phyloP scores from a whole-genome alignment of 2,329 filamentous ascomycete species.

The Fusarium dimerum region DNA sequence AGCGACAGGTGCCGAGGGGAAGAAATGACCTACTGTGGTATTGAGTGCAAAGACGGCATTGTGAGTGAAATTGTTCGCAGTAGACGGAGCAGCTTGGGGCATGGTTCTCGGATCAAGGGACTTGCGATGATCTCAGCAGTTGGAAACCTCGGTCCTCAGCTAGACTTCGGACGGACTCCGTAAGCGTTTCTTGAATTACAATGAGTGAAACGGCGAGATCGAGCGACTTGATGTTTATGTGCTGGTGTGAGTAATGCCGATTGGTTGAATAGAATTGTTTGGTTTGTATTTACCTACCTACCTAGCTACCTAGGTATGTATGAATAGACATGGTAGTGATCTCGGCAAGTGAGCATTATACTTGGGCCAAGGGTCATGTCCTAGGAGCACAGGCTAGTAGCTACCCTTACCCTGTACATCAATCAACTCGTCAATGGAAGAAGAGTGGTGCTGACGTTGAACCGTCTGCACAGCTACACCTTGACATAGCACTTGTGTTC shows the following conservation, averaged over 20 bases:
- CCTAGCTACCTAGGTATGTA: no score
- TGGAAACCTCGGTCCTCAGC: slow-evolving; percentile 26
- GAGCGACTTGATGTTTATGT: slow-evolving; percentile 2
- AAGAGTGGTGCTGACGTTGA: no score
- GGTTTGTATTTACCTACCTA: no score
- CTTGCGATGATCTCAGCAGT: slow-evolving; percentile 7
- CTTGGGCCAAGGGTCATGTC: not conserved
- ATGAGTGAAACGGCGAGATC: not conserved
- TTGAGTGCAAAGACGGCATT: not conserved
- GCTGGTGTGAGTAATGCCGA: slow-evolving; percentile 4
- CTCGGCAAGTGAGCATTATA: not conserved
- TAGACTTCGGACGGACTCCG: slow-evolving; percentile 13
- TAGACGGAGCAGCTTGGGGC: slow-evolving; percentile 1
- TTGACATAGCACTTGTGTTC: no score
- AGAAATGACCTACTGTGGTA: no score
- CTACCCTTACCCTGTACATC: no score
- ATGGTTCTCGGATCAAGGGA: slow-evolving; percentile 29
- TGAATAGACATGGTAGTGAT: not conserved
- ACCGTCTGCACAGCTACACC: no score
- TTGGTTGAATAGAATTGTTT: not conserved
- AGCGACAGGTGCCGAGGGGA: not conserved
- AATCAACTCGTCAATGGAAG: no score
- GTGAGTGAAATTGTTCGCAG: not conserved
- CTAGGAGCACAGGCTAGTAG: not conserved
- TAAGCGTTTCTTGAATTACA: not conserved